Evolutionary conservation across 306 rosid species (phyloP).

Genomic region (Psophocarpus tetragonolobus): DNA sequence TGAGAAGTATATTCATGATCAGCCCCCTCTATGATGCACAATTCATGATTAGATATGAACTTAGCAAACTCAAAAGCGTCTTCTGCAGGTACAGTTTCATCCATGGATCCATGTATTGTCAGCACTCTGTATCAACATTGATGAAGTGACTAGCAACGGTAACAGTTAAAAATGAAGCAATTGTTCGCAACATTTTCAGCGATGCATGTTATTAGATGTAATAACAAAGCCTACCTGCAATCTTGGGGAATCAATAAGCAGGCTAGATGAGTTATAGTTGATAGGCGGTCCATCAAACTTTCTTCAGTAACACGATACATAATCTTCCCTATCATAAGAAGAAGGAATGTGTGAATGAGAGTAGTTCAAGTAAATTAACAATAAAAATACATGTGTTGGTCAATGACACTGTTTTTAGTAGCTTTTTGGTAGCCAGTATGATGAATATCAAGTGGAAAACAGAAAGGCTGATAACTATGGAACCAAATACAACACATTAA

Average conservation of each 20-base stretch:
- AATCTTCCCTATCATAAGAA: conserved; percentile 51
- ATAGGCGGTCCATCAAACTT: conserved; percentile 82
- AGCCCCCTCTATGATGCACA: conserved; percentile 71
- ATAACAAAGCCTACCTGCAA: conserved; percentile 57
- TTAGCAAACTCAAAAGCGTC: conserved; percentile 74
- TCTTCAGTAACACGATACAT: conserved; percentile 74
- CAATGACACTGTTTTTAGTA: not conserved
- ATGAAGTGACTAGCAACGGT: not conserved
- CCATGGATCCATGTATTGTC: conserved; percentile 90
- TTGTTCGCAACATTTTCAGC: not conserved
- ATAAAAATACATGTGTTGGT: not conserved
- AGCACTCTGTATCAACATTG: conserved; percentile 59
- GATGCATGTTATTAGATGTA: not conserved
- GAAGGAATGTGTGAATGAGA: conserved; percentile 1
- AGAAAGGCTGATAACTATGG: not conserved
- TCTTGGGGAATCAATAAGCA: conserved; percentile 58
- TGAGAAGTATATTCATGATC: conserved; percentile 71
- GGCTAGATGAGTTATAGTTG: conserved; percentile 60
- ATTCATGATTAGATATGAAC: conserved; percentile 64
- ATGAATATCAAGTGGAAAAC: conserved; percentile 11
- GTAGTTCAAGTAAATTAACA: conserved; percentile 8
- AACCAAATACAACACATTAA: not conserved
- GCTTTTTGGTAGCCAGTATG: not conserved
- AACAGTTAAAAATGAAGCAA: conserved; percentile 16
- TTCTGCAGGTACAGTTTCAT: conserved; percentile 66